Percentiles rank a stretch among this genome's conserved stretches.
phyloP scores from a whole-genome alignment of 1,284 basidiomycete species.

The Somion occarium region DNA sequence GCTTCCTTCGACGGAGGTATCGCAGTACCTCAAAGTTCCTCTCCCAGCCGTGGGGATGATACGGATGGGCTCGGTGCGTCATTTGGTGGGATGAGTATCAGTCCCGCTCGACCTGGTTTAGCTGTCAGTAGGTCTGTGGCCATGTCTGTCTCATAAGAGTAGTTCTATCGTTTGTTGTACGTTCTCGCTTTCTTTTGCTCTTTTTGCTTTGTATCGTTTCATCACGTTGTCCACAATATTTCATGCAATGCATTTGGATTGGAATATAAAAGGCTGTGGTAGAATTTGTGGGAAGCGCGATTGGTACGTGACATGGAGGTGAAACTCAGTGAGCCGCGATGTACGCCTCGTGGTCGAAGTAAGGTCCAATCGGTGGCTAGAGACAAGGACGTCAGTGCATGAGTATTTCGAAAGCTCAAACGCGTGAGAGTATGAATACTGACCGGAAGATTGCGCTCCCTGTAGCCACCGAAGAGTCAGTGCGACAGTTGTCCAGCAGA shows the following conservation, averaged over 20 bases:
- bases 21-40: background rate
- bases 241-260: conserved; percentile 4
- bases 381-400: background rate
- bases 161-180: background rate
- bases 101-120: conserved; percentile 36
- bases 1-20: background rate
- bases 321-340: conserved; percentile 2
- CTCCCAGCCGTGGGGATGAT: conserved; percentile 26
- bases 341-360: conserved; percentile 8
- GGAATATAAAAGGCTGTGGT: background rate
- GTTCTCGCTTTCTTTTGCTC: background rate
- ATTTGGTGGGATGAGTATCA: conserved; percentile 78
- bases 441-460: conserved; percentile 75
- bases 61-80: conserved; percentile 50
- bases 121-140: conserved; percentile 6
- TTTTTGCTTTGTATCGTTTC: background rate
- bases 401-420: too few species aligned
- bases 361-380: conserved; percentile 4
- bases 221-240: background rate
- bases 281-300: background rate
- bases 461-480: conserved; percentile 27
- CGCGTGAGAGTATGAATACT: conserved; percentile 23
- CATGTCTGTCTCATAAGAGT: conserved; percentile 13
- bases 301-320: background rate
- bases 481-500: background rate